Percentiles rank a stretch among this genome's conserved stretches.
phyloP scores from a whole-genome alignment of 2,329 filamentous ascomycete species.

The Microcyclosporella mali region DNA sequence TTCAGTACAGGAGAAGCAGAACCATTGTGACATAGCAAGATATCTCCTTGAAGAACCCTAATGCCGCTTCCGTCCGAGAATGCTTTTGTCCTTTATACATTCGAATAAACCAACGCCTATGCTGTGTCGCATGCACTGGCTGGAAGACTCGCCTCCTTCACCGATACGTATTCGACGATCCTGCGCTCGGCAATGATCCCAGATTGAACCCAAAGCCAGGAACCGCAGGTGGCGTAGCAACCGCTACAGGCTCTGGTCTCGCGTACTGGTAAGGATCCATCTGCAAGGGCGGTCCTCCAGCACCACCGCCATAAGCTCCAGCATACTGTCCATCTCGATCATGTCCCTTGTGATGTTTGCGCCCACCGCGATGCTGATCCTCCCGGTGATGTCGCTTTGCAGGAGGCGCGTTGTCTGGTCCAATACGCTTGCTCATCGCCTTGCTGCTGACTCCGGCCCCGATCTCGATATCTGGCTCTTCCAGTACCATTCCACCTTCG shows the following conservation, averaged over 20 bases:
- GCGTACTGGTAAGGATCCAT: conserved; percentile 26
- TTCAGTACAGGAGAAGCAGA: too few relatives aligned
- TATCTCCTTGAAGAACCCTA: too few relatives aligned
- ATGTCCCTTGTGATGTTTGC: conserved; percentile 25
- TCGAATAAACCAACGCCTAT: too few relatives aligned
- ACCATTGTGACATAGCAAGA: too few relatives aligned
- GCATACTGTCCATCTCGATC: conserved; percentile 20
- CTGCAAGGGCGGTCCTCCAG: conserved; percentile 14
- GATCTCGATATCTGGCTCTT: conserved; percentile 98
- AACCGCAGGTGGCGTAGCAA: conserved; percentile 36
- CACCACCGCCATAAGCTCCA: conserved; percentile 17
- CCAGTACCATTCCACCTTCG: conserved; percentile 77
- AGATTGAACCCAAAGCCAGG: conserved; percentile 36
- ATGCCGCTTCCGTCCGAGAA: too few relatives aligned
- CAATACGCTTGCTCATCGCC: conserved; percentile 37
- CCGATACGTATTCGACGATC: conserved; percentile 8
- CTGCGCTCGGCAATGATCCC: conserved; percentile 7
- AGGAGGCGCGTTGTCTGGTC: conserved; percentile 27
- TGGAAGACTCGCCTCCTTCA: not conserved
- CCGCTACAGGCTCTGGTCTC: conserved; percentile 33
- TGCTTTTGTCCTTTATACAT: too few relatives aligned
- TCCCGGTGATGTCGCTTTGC: conserved; percentile 21
- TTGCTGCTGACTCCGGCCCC: conserved; percentile 96
- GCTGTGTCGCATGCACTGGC: too few relatives aligned
- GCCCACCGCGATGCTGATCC: conserved; percentile 25